Conservation (phyloP, 176 grass and related monocot genomes). For the Miscanthus lutarioriparius region DNA sequence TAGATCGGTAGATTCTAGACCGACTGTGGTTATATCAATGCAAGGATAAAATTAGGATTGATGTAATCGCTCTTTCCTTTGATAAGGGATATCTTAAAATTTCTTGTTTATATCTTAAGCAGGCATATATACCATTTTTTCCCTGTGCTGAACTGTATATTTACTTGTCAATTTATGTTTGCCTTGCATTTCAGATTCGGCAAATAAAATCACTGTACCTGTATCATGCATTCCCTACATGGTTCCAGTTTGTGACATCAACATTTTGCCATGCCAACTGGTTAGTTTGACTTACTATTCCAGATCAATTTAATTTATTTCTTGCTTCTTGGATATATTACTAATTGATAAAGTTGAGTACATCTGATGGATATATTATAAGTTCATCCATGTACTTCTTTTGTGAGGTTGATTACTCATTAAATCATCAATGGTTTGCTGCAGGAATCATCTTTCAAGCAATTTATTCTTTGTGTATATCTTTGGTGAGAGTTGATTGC, state of each 20-base stretch:
- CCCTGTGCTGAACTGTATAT: not conserved
- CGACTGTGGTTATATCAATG: not conserved
- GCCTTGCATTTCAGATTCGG: conserved; percentile 57
- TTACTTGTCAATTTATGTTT: conserved; percentile 21
- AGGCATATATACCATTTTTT: not conserved
- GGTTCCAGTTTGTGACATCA: conserved; percentile 95
- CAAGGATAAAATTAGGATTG: not conserved
- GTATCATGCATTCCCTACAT: conserved; percentile 71
- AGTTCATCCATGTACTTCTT: conserved; percentile 9
- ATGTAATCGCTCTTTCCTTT: not conserved
- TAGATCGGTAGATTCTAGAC: not conserved
- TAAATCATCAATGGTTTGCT: conserved; percentile 24
- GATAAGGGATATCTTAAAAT: not conserved
- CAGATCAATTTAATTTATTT: conserved; percentile 12
- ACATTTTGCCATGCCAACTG: conserved; percentile 97
- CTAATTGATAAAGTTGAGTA: not conserved
- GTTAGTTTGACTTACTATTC: conserved; percentile 50
- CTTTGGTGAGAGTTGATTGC: conserved; percentile 84
- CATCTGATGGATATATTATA: not conserved
- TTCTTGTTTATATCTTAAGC: conserved; percentile 5
- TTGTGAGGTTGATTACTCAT: conserved; percentile 35
- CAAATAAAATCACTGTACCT: conserved; percentile 74
- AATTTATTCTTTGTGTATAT: conserved; percentile 99
- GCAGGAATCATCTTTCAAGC: conserved; percentile 97
- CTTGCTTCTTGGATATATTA: conserved; percentile 1